Percentiles rank a stretch among this genome's conserved stretches.
phyloP scores from a whole-genome alignment of 257 asterid genomes.

The Ajuga chamaepitys region DNA sequence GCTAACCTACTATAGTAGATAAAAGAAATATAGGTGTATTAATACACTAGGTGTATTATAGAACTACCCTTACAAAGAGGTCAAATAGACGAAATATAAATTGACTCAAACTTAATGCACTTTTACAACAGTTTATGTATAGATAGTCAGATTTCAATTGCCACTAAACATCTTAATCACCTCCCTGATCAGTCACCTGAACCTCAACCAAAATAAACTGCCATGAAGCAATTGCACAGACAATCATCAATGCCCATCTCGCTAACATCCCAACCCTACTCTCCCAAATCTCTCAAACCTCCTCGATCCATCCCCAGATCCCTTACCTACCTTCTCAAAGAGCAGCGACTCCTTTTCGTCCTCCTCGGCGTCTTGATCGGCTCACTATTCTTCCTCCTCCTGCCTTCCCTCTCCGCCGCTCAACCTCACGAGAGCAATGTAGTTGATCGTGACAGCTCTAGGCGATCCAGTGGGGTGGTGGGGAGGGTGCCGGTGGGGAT shows the following conservation, averaged over 20 bases:
- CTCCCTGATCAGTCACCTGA: too few relatives aligned
- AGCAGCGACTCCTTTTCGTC: slow-evolving; percentile 67
- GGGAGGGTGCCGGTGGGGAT: slow-evolving; percentile 51
- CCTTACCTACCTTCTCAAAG: slow-evolving; percentile 52
- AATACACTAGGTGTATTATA: too few relatives aligned
- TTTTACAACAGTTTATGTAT: too few relatives aligned
- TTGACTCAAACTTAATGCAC: too few relatives aligned
- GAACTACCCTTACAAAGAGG: too few relatives aligned
- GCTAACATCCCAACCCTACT: slow-evolving; percentile 38
- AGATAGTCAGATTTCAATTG: too few relatives aligned
- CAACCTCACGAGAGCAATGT: background rate
- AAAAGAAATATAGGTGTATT: too few relatives aligned
- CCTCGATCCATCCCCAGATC: slow-evolving; percentile 65
- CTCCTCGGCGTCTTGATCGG: slow-evolving; percentile 63
- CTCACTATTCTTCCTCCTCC: slow-evolving; percentile 56
- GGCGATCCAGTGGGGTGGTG: slow-evolving; percentile 19
- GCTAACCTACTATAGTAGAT: too few relatives aligned
- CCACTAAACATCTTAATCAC: too few relatives aligned
- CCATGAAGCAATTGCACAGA: slow-evolving; percentile 68
- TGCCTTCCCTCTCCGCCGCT: slow-evolving; percentile 28
- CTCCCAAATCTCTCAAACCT: slow-evolving; percentile 65
- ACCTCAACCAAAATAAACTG: too few relatives aligned
- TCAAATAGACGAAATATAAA: too few relatives aligned
- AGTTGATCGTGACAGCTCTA: background rate
- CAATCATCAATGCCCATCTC: slow-evolving; percentile 42